Conservation (phyloP, 148 eudicot species). For the Dysphania ambrosioides region DNA sequence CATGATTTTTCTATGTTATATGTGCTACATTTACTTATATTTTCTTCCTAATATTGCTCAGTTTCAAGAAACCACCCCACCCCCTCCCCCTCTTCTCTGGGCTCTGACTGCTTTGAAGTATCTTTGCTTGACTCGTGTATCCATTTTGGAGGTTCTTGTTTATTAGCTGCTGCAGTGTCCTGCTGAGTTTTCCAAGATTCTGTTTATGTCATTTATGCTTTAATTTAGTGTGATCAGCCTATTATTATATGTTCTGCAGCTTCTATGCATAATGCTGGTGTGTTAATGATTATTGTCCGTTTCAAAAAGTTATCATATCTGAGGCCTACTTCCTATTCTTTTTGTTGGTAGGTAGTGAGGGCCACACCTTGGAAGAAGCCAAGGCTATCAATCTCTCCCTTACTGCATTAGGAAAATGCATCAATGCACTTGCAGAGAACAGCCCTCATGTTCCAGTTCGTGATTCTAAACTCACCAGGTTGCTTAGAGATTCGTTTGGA, state of each 20-base stretch:
- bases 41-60: too few species aligned
- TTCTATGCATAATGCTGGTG: background rate
- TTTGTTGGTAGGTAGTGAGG: slow-evolving; percentile 84
- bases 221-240: background rate
- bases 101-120: background rate
- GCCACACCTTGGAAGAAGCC: slow-evolving; percentile 95
- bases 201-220: background rate
- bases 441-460: slow-evolving; percentile 98
- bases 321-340: background rate
- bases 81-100: too few species aligned
- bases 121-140: background rate
- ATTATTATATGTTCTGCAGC: background rate
- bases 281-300: slow-evolving; percentile 5
- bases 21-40: too few species aligned
- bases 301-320: slow-evolving; percentile 11
- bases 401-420: slow-evolving; percentile 97
- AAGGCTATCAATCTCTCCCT: slow-evolving; percentile 96
- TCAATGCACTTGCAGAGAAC: slow-evolving; percentile 98
- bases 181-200: background rate
- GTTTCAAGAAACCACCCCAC: too few species aligned
- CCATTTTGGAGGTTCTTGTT: background rate
- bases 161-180: background rate
- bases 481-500: slow-evolving; percentile 99
- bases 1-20: too few species aligned
- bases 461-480: slow-evolving; percentile 96